phyloP scores from a whole-genome alignment of 2,329 filamentous ascomycete species.

The Epichloe baconii region DNA sequence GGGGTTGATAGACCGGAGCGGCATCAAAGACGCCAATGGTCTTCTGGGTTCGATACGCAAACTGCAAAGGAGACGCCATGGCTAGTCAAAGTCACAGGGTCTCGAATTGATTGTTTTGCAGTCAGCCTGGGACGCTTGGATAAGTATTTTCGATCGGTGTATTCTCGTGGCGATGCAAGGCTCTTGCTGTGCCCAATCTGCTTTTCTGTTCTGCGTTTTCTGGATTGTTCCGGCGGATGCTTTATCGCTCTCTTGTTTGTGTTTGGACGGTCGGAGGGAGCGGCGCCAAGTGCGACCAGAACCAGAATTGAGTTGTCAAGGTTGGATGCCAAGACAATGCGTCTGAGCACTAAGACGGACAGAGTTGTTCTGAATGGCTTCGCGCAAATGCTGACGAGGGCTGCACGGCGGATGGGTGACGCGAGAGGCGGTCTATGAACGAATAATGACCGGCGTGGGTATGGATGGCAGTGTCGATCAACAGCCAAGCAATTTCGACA shows the following conservation, averaged over 20 bases:
- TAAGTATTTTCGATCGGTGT: background rate
- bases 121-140: conserved; percentile 10
- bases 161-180: background rate
- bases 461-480: background rate
- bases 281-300: background rate
- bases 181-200: background rate
- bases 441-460: background rate
- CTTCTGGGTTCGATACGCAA: conserved; percentile 96
- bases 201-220: background rate
- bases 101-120: conserved; percentile 14
- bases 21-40: conserved; percentile 89
- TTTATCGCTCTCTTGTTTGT: conserved; percentile 2
- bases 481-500: background rate
- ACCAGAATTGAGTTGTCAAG: background rate
- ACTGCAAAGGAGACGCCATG: conserved; percentile 88
- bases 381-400: background rate
- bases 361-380: conserved; percentile 1
- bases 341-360: background rate
- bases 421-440: conserved; percentile 1
- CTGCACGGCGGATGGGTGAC: background rate
- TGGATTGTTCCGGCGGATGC: background rate
- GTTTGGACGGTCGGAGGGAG: background rate
- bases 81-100: conserved; percentile 77
- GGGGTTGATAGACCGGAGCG: conserved; percentile 71
- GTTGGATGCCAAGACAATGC: background rate